A percentile compares a stretch with the other conserved stretches of the same genome.
Conservation (phyloP, 495 filamentous ascomycete genomes). For the Penicillium macrosclerotiorum region DNA sequence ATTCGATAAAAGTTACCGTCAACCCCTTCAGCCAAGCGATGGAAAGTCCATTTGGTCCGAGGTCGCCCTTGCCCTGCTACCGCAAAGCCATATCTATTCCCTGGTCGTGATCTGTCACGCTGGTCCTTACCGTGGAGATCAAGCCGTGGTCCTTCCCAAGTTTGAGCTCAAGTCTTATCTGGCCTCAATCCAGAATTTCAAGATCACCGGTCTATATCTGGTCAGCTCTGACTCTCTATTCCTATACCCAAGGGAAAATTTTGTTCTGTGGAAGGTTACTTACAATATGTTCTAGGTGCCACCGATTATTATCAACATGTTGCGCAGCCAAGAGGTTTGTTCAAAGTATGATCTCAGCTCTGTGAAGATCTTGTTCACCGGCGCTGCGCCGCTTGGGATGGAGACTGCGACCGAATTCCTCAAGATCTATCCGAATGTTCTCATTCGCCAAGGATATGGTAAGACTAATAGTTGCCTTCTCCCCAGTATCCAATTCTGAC, state of each 20-base stretch:
- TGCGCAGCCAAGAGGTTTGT: conserved; percentile 60
- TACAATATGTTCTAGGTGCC: conserved; percentile 59
- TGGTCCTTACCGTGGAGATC: conserved; percentile 71
- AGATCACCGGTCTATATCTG: conserved; percentile 67
- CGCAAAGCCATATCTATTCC: conserved; percentile 84
- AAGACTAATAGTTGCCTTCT: conserved; percentile 8
- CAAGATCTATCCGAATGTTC: conserved; percentile 62
- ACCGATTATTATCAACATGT: conserved; percentile 81
- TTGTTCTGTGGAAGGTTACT: neutral
- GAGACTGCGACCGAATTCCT: conserved; percentile 72
- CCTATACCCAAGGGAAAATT: neutral
- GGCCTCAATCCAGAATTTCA: conserved; percentile 66
- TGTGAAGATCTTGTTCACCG: conserved; percentile 66
- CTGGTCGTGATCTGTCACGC: conserved; percentile 74
- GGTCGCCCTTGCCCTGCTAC: conserved; percentile 68
- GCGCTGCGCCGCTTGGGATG: conserved; percentile 78
- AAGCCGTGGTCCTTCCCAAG: conserved; percentile 76
- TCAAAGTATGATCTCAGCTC: conserved; percentile 74
- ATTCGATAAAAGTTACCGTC: conserved; percentile 52
- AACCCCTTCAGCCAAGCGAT: conserved; percentile 33
- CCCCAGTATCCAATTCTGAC: conserved; percentile 8
- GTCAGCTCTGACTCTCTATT: conserved; percentile 50
- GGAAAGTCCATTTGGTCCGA: conserved; percentile 49
- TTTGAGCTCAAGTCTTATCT: conserved; percentile 72
- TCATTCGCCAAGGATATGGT: conserved; percentile 81